A percentile compares a stretch with the other conserved stretches of the same genome.
phyloP scores from a whole-genome alignment of 768 basidiomycete species.

The Psilocybe cubensis region DNA sequence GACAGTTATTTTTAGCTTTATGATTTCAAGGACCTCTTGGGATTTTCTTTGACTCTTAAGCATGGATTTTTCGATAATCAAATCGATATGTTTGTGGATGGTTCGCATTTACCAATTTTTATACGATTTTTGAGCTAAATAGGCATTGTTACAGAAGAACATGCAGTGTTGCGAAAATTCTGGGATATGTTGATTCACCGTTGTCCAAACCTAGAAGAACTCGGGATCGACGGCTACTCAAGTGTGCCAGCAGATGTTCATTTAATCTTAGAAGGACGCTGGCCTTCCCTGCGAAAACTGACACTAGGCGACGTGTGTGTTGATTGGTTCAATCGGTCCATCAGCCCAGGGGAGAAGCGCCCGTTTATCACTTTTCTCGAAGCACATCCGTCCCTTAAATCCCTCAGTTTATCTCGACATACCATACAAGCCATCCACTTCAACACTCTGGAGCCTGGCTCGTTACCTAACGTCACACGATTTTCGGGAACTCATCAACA shows the following conservation, averaged over 20 bases:
- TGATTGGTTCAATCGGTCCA: slow-evolving; percentile 48
- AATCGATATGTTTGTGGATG: slow-evolving; percentile 56
- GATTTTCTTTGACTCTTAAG: slow-evolving; percentile 65
- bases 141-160: slow-evolving; percentile 45
- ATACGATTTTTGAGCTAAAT: slow-evolving; percentile 1
- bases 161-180: slow-evolving; percentile 52
- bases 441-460: slow-evolving; percentile 44
- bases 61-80: slow-evolving; percentile 67
- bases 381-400: slow-evolving; percentile 57
- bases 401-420: slow-evolving; percentile 53
- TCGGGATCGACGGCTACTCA: slow-evolving; percentile 58
- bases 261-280: slow-evolving; percentile 59
- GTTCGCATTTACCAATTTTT: slow-evolving; percentile 36
- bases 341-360: slow-evolving; percentile 46
- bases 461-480: slow-evolving; percentile 52
- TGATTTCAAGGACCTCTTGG: slow-evolving; percentile 63
- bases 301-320: slow-evolving; percentile 68
- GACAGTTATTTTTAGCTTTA: slow-evolving; percentile 59
- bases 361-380: slow-evolving; percentile 74
- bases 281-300: slow-evolving; percentile 67
- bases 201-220: slow-evolving; percentile 69
- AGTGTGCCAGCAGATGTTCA: slow-evolving; percentile 58
- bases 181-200: slow-evolving; percentile 74
- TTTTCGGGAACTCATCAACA: slow-evolving; percentile 74
- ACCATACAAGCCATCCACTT: slow-evolving; percentile 59